Evolutionary conservation across 2,329 filamentous ascomycete species (phyloP), one percentile per base, ranked within the genome.

Genomic region (Teratosphaeria epicoccoides): DNA sequence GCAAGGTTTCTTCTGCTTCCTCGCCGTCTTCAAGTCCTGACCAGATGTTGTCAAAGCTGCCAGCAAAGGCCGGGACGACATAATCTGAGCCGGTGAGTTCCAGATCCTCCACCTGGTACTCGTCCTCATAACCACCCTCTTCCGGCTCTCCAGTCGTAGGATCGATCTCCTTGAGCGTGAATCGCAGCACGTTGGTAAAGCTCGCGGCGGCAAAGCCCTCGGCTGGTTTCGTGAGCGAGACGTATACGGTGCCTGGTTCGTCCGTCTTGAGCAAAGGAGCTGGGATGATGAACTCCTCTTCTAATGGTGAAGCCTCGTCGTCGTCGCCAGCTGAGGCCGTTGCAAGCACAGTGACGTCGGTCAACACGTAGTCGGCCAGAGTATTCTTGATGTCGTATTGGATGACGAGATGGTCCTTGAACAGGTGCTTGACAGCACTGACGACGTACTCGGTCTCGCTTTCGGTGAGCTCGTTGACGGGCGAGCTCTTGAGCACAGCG

Each of bases 311-410:
- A 45, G 89, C 87, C 33, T 93, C 88, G 43, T 94, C 88, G 43
- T 94, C 88, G 33, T 91, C 88, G 1, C 87, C 83, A 49, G 93
- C 90, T 50, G 93, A 86, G 4, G 90, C 88, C 0, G 85, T 84
- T 25, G 86, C 86, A 17, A 90, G 79, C 37, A 95, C 82, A 0
- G 87, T 88, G 14, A 95, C 88, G 56, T 95, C 88, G 67, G 95
- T 88, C 28, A 97, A 77, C 24, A 98, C 81, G 14, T 89, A 95
- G 55, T 90, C 88, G 11, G 88, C 85, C 10, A 98, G 78, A 2
- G 93, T 98, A 75, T 98, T 98, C 78, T 95, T 97, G 69, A 98
- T 83, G 67, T 97, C 88, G 70, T 93, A 98, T 67, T 98, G 93
- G 50, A 98, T 75, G 28, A 98, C 91, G 65, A 98, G 77, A 66